Base-by-base conservation (phyloP, 108 stramenopile species). In the Nannochloropsis oceanica region DNA sequence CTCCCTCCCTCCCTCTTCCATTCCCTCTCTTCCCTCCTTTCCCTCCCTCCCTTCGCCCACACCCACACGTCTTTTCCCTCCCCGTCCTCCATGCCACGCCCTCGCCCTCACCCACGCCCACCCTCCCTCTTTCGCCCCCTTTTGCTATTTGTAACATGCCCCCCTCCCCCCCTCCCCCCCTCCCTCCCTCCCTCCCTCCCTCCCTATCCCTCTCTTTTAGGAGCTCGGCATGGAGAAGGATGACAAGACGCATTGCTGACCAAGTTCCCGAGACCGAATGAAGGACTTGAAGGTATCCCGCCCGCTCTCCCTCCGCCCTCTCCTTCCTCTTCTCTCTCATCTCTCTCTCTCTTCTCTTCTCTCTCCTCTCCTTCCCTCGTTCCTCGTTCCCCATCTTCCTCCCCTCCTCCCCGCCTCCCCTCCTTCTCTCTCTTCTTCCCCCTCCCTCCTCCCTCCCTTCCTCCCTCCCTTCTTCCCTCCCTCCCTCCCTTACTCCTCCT, bases 141-240 rank as follows among this genome's bases (percentile, higher is more conserved):
- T 0, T 50, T 50, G 46, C 46, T 0, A 18, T 50, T 18, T 18
- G 13, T 50, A 0, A 50, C 18, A 0, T 50, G 14, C 18, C 46
- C 46, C 46, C 18, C 46, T 50, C 46, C 18, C 18, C 46, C 46
- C 18, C 46, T 18, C 46, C 46, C 46, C 13, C 46, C 46, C 46
- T 50, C 46, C 46, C 46, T 50, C 0, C n/a, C 46, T 0, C 18
- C 46, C 46, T 50, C 46, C 13, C 13, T 50, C 46, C 46, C 46
- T 50, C 18, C 46, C 46, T 50, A 18, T 50, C 46, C 18, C 46
- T 50, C 18, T 50, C 18, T 18, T 18, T 13, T 18, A 50, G 89
- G 97, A 98, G 91, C 92, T 99, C 24, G 98, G 98, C n/a, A 94
- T 98, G 92, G 98, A 98, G 87, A 93, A 93, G 42, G 97, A 99